Evolutionary conservation across 1,284 basidiomycete genomes (phyloP).

Genomic region (Ganoderma sinense): DNA sequence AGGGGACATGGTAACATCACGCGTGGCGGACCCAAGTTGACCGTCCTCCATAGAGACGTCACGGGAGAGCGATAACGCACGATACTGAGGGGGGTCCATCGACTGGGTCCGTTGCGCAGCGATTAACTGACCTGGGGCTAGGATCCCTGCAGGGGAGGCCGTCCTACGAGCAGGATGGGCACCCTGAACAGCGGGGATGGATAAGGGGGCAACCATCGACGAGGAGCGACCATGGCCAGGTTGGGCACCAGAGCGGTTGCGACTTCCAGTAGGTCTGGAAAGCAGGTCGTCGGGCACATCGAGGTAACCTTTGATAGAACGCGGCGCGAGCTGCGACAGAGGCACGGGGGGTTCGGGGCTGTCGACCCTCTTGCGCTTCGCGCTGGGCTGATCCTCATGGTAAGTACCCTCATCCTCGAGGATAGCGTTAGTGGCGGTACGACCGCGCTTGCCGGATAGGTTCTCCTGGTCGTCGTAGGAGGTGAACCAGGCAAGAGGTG

Average conservation of each 20-base stretch:
- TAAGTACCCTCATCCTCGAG: constrained; percentile 29
- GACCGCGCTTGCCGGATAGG: constrained; percentile 35
- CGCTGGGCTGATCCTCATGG: constrained; percentile 32
- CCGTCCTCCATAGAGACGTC: constrained; percentile 41
- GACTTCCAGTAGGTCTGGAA: constrained; percentile 11
- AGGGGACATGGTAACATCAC: constrained; percentile 51
- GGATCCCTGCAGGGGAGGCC: constrained; percentile 31
- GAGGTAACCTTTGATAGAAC: constrained; percentile 36
- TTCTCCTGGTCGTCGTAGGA: constrained; percentile 34
- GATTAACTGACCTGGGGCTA: constrained; percentile 22
- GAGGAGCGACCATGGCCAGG: constrained; percentile 30
- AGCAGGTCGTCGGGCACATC: constrained; percentile 38
- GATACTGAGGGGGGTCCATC: constrained; percentile 39
- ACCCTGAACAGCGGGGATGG: constrained; percentile 19
- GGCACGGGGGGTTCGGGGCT: constrained; percentile 32
- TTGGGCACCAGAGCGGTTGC: constrained; percentile 19
- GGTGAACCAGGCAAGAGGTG: constrained; percentile 39
- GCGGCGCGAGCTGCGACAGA: constrained; percentile 24
- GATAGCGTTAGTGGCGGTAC: constrained; percentile 16
- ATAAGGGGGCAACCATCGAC: constrained; percentile 31
- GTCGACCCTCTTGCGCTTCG: constrained; percentile 40
- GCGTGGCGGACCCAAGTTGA: constrained; percentile 29
- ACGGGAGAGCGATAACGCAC: constrained; percentile 35
- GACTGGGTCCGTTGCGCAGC: constrained; percentile 36
- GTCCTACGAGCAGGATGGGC: constrained; percentile 29